phyloP scores from a whole-genome alignment of 2,329 filamentous ascomycete species.

The Phoma sp. region DNA sequence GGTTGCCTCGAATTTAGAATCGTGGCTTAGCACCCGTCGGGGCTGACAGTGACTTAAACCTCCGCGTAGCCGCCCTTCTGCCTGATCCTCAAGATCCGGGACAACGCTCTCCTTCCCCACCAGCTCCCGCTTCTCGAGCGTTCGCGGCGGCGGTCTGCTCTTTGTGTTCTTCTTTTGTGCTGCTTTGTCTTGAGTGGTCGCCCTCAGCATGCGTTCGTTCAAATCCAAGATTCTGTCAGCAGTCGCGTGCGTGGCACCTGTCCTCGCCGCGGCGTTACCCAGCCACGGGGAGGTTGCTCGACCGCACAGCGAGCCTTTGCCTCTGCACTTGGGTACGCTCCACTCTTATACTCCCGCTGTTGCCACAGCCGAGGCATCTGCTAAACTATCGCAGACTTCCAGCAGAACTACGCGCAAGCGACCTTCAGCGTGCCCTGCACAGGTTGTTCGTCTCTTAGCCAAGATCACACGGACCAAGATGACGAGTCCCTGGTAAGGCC shows the following conservation, averaged over 20 bases:
- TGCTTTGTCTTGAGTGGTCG: slow-evolving; percentile 2
- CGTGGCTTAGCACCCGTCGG: slow-evolving; percentile 28
- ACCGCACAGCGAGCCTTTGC: slow-evolving; percentile 29
- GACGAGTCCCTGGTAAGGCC: slow-evolving; percentile 51
- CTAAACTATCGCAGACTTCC: slow-evolving; percentile 40
- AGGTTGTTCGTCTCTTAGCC: slow-evolving; percentile 45
- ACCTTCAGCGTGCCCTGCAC: slow-evolving; percentile 52
- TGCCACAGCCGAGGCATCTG: slow-evolving; percentile 38
- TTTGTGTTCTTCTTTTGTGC: slow-evolving; percentile 8
- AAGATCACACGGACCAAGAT: slow-evolving; percentile 44
- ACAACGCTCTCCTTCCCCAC: slow-evolving; percentile 5
- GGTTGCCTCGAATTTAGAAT: slow-evolving; percentile 6
- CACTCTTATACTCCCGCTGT: slow-evolving; percentile 31
- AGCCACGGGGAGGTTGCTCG: slow-evolving; percentile 23
- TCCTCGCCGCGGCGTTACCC: slow-evolving; percentile 36
- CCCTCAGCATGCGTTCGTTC: slow-evolving; percentile 39
- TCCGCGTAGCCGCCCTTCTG: slow-evolving; percentile 15
- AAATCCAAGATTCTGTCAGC: slow-evolving; percentile 41
- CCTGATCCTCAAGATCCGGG: slow-evolving; percentile 18
- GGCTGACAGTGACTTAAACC: slow-evolving; percentile 16
- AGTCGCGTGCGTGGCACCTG: slow-evolving; percentile 35
- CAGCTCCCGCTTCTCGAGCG: slow-evolving; percentile 1
- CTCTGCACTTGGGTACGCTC: slow-evolving; percentile 40
- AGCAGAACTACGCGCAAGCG: slow-evolving; percentile 47
- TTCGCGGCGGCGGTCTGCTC: slow-evolving; percentile 20